Conservation (phyloP, 2,329 filamentous ascomycete species). For the Xylaria sp. region DNA sequence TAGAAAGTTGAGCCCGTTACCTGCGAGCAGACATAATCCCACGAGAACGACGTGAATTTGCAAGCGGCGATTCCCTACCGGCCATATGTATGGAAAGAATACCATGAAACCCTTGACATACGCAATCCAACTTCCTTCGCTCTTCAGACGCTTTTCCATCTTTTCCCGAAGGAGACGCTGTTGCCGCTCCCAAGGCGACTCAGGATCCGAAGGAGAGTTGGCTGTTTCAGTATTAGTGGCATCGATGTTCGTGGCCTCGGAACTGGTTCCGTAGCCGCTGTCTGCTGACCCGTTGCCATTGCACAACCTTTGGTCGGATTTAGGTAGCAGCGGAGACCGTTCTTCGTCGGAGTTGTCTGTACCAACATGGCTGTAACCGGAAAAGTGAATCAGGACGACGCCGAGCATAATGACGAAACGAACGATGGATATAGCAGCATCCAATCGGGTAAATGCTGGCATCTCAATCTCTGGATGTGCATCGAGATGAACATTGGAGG, state of each 20-base stretch:
- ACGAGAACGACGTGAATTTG: slow-evolving; percentile 77
- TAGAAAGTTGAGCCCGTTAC: slow-evolving; percentile 79
- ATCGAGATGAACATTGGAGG: slow-evolving; percentile 22
- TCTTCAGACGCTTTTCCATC: slow-evolving; percentile 75
- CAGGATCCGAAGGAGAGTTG: slow-evolving; percentile 54
- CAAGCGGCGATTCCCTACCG: slow-evolving; percentile 71
- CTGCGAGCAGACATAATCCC: slow-evolving; percentile 72
- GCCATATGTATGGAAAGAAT: slow-evolving; percentile 84
- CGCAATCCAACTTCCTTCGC: slow-evolving; percentile 79
- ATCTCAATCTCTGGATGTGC: slow-evolving; percentile 30
- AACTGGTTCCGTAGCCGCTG: slow-evolving; percentile 58
- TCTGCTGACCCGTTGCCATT: slow-evolving; percentile 47
- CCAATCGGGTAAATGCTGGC: slow-evolving; percentile 43
- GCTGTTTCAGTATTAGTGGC: slow-evolving; percentile 48
- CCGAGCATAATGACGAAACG: slow-evolving; percentile 51
- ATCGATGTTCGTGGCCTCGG: slow-evolving; percentile 53
- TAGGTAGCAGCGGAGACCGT: slow-evolving; percentile 66
- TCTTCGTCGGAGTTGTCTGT: slow-evolving; percentile 60
- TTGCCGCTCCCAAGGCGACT: slow-evolving; percentile 66
- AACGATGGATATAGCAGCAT: slow-evolving; percentile 48
- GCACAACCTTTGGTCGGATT: slow-evolving; percentile 50
- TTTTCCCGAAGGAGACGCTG: slow-evolving; percentile 66
- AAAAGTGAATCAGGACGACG: slow-evolving; percentile 46
- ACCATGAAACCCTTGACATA: slow-evolving; percentile 81
- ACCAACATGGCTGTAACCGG: slow-evolving; percentile 40